phyloP scores from a whole-genome alignment of 1,284 basidiomycete genomes.

The Retiboletus flavoniger region DNA sequence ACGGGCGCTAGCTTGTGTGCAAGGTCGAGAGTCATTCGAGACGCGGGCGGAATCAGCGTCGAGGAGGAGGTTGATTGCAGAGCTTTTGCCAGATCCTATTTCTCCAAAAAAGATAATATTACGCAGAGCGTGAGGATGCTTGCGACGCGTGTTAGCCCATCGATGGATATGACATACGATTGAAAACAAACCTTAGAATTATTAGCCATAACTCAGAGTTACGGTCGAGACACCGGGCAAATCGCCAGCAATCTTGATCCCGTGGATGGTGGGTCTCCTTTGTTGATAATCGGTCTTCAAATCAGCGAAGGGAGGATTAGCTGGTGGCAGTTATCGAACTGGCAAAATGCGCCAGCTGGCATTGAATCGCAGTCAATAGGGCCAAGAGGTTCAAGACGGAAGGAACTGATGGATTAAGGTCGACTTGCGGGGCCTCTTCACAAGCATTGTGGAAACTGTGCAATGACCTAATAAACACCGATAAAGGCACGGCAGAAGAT shows the following conservation, averaged over 20 bases:
- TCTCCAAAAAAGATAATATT: conserved; percentile 32
- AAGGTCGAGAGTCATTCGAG: conserved; percentile 21
- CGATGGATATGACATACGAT: neutral
- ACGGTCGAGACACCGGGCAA: neutral
- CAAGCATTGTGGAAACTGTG: conserved; percentile 1
- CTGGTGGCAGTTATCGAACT: neutral
- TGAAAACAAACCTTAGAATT: conserved; percentile 18
- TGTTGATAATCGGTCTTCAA: neutral
- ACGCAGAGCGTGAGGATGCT: neutral
- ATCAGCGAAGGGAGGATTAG: neutral
- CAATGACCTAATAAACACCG: conserved; percentile 5
- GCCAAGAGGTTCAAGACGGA: neutral
- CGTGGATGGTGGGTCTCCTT: neutral
- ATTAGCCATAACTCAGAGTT: neutral
- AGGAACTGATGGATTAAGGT: neutral
- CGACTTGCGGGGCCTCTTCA: neutral
- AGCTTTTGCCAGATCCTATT: conserved; percentile 32
- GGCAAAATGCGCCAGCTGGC: neutral
- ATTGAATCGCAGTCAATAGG: neutral
- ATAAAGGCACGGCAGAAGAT: neutral
- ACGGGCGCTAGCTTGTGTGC: conserved; percentile 17
- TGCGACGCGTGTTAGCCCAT: neutral
- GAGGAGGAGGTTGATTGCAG: conserved; percentile 30
- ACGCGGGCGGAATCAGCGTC: conserved; percentile 8
- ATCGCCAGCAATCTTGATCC: neutral